Percentiles rank a stretch among this genome's conserved stretches.
phyloP scores from a whole-genome alignment of 345 rosid species.

The Orychophragmus violaceus region DNA sequence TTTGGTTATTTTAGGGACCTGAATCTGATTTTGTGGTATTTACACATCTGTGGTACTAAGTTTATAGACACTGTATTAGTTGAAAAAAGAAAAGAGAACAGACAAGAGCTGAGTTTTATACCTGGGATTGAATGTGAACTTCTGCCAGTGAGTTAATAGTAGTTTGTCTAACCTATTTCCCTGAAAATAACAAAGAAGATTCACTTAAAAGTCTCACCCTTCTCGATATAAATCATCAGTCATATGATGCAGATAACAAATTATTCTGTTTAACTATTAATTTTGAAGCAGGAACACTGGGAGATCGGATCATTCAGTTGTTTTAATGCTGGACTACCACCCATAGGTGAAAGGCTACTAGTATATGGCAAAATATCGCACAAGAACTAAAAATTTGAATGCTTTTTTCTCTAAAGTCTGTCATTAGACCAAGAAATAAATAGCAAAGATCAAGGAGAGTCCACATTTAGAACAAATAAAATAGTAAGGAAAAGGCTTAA shows the following conservation, averaged over 20 bases:
- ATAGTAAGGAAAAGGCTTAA: neutral
- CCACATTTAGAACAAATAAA: neutral
- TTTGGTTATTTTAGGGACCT: neutral
- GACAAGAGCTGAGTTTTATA: slow-evolving; percentile 25
- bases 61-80: neutral
- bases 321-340: neutral
- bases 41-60: neutral
- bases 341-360: neutral
- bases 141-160: slow-evolving; percentile 92
- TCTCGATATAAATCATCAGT: neutral
- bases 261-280: neutral
- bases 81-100: neutral
- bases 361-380: neutral
- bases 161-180: slow-evolving; percentile 83
- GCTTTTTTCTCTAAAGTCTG: neutral
- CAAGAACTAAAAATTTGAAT: neutral
- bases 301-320: neutral
- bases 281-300: neutral
- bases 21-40: neutral
- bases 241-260: neutral
- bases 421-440: neutral
- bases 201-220: neutral
- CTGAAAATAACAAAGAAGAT: slow-evolving; percentile 34
- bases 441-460: neutral
- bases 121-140: slow-evolving; percentile 97